Evolutionary conservation across 2,329 filamentous ascomycete species (phyloP), one percentile per base, ranked within the genome.

Genomic region (Beauveria pseudobassiana): DNA sequence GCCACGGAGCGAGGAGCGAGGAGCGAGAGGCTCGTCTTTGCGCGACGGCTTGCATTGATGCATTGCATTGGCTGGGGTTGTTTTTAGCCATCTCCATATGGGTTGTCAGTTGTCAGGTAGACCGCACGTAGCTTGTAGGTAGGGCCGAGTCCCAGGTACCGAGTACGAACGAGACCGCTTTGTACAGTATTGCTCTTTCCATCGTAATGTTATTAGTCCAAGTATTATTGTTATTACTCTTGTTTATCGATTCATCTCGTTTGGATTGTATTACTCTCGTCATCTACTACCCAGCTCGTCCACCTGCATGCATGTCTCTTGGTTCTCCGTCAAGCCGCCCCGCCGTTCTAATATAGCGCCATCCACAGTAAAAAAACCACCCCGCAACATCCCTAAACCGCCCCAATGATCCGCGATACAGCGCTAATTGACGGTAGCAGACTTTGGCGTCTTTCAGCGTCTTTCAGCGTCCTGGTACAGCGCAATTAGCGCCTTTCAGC

Each of bases 11-110:
- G 34, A 38, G 34, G 34, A 38, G 34, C 34, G 34, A 38, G 34
- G 34, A 38, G 34, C 34, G 34, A 38, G 34, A 38, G 14, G 34
- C 34, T n/a, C 20, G 49, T 24, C 52, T 28, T 45, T 45, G 52
- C 52, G 52, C 22, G 52, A 55, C 43, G 43, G 55, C 55, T 58
- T 58, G 55, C 55, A 57, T 57, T 57, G 54, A 43, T 57, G 55
- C 28, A 48, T 38, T 58, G 55, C 55, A 58, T 58, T 58, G 55
- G 55, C 55, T 58, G 43, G 55, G 54, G 43, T 40, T 49, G 55
- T 49, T 20, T 48, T 58, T 24, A 48, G 55, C 43, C 40, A 38
- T 24, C 43, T 43, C 52, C 28, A 50, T 51, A 34, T 38, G 16
- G 34, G 34, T 38, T 16, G 34, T 38, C 34, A 38, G 34, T 38